Evolutionary conservation across 2,329 filamentous ascomycete genomes (phyloP), one percentile per base, ranked within the genome.

Genomic region (Epichloe coenophiala): DNA sequence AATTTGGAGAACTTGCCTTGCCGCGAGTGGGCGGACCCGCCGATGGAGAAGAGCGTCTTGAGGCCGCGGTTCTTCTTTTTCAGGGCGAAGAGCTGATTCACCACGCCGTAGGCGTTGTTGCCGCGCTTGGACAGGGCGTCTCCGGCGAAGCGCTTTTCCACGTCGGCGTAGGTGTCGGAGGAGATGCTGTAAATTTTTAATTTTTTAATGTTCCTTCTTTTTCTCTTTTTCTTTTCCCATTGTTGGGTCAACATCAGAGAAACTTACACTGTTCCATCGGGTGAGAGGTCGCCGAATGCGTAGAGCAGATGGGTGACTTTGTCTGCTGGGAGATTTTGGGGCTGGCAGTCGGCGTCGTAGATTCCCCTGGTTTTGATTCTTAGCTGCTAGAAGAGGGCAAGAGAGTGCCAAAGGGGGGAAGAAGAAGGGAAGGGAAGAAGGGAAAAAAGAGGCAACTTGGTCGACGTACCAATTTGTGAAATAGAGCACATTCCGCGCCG

Each of bases 1-100:
- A 83, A 77, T 6, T 70, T 68, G 1, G 79, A 72, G 61, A 91
- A 88, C 58, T 86, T 84, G 49, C 76, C 60, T 39, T 60, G 39
- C 39, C 54, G 67, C 3, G 83, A 86, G 63, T 85, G 88, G 0
- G 80, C 86, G 81, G 83, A 93, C 15, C 88, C 88, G 40, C 88
- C 88, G 53, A 94, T 84, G 37, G 83, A 88, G 8, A 93, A 74
- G n/a, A 93, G 69, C 2, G 84, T 75, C 67, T 94, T 94, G 51
- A 94, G 67, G 48, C 86, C 79, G 19, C 87, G 80, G 63, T 94
- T 80, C 57, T 74, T 69, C 67, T 88, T 83, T 72, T 94, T 94
- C 48, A 86, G 74, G 1, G 87, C 66, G 63, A 77, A 87, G 1
- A 94, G 70, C 62, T 91, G 86, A 68, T 89, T 89, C 55, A 88